Percentiles rank a stretch among this genome's conserved stretches.
phyloP scores from a whole-genome alignment of 352 stramenopile species.

The Globisporangium uncinulatum region DNA sequence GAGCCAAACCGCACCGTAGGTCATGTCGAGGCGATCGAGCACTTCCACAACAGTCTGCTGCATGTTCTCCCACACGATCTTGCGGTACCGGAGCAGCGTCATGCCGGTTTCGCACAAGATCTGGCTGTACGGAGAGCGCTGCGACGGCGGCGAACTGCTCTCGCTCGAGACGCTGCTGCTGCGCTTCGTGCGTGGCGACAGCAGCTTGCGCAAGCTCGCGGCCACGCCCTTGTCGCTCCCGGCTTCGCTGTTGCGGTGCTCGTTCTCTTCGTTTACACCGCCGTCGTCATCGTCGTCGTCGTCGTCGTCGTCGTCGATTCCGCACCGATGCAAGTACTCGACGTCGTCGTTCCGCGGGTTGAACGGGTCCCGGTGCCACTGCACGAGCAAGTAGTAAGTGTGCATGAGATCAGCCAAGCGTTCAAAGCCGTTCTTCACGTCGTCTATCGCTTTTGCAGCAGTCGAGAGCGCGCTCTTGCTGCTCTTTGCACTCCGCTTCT shows the following conservation, averaged over 20 bases:
- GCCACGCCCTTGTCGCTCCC: conserved; percentile 8
- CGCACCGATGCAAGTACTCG: conserved; percentile 72
- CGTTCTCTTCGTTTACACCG: conserved; percentile 20
- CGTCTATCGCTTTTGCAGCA: conserved; percentile 46
- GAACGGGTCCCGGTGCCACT: conserved; percentile 87
- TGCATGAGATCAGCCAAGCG: conserved; percentile 80
- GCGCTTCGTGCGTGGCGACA: conserved; percentile 24
- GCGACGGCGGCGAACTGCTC: conserved; percentile 3
- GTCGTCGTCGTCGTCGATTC: conserved; percentile 77
- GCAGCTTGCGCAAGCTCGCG: conserved; percentile 14
- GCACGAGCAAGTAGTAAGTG: conserved; percentile 83
- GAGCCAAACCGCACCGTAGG: conserved; percentile 37
- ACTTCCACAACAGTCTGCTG: conserved; percentile 74
- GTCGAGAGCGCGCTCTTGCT: conserved; percentile 6
- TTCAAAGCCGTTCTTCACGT: conserved; percentile 60
- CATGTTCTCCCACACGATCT: conserved; percentile 86
- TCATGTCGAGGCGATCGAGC: conserved; percentile 63
- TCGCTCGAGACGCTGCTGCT: conserved; percentile 31
- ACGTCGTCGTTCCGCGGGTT: conserved; percentile 69
- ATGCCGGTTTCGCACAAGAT: conserved; percentile 76
- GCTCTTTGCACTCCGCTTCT: not conserved
- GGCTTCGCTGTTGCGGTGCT: conserved; percentile 3
- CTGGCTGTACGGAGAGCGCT: conserved; percentile 49
- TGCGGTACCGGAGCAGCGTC: conserved; percentile 69
- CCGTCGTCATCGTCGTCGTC: conserved; percentile 60